Conservation (phyloP, 2,329 filamentous ascomycete genomes). For the Coleophoma eucalyptorum region DNA sequence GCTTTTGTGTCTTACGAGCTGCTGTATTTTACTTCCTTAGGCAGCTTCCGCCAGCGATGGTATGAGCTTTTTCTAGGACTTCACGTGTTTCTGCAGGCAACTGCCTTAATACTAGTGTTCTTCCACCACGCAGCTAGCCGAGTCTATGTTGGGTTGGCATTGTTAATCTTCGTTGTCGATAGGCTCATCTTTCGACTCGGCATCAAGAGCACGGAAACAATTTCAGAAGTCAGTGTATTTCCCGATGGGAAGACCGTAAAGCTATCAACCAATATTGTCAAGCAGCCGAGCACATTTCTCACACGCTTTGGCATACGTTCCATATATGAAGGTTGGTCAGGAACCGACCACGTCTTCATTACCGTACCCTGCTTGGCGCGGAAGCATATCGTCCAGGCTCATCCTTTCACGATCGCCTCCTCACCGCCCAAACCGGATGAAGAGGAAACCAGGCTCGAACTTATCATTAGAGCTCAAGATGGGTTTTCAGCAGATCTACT, state of each 20-base stretch:
- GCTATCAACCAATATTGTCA: conserved; percentile 26
- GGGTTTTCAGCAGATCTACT: conserved; percentile 58
- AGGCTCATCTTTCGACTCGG: conserved; percentile 51
- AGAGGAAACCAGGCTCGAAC: conserved; percentile 46
- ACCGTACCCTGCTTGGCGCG: conserved; percentile 50
- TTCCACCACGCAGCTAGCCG: conserved; percentile 51
- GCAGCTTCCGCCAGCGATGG: conserved; percentile 53
- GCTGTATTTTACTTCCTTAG: conserved; percentile 59
- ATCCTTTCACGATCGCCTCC: conserved; percentile 66
- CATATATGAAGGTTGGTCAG: conserved; percentile 49
- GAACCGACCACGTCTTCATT: conserved; percentile 62
- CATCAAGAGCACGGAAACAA: conserved; percentile 44
- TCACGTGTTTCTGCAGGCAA: conserved; percentile 54
- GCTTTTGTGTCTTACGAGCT: conserved; percentile 55
- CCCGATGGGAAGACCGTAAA: conserved; percentile 53
- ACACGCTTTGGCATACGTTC: conserved; percentile 23
- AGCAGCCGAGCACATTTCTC: conserved; percentile 1
- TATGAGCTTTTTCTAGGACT: conserved; percentile 60
- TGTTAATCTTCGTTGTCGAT: conserved; percentile 55
- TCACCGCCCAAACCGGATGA: conserved; percentile 39
- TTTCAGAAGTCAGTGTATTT: conserved; percentile 47
- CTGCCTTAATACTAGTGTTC: conserved; percentile 52
- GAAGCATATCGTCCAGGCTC: conserved; percentile 52
- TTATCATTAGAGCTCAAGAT: conserved; percentile 55
- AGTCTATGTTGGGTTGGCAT: conserved; percentile 47